Evolutionary conservation across 192 early-diverging fungal species (phyloP).

Genomic region (Pecoramyces ruminantium): DNA sequence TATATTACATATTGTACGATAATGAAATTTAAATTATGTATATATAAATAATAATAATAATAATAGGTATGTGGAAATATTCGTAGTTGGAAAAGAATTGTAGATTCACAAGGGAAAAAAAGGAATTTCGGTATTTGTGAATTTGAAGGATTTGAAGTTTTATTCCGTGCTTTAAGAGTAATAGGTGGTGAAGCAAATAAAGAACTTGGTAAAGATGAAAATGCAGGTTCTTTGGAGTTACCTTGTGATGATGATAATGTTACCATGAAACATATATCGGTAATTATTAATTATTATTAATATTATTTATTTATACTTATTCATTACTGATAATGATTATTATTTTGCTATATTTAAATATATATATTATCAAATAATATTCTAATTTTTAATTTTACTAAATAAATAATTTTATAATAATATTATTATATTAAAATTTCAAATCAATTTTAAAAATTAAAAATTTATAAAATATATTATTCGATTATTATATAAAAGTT

Average conservation of each 20-base stretch:
- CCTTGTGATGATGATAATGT: background rate
- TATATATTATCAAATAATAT: too few relatives aligned
- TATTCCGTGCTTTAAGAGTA: conserved; percentile 42
- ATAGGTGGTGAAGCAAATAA: conserved; percentile 34
- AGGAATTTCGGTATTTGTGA: conserved; percentile 61
- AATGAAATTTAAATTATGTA: background rate
- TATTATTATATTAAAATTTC: too few relatives aligned
- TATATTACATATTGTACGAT: too few relatives aligned
- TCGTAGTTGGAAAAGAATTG: conserved; percentile 48
- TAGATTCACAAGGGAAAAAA: conserved; percentile 36
- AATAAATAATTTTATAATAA: too few relatives aligned
- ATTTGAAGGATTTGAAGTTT: conserved; percentile 42
- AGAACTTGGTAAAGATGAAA: background rate
- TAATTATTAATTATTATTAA: background rate
- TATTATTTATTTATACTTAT: too few relatives aligned
- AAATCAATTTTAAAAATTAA: too few relatives aligned
- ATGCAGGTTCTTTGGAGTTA: background rate
- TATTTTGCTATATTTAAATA: too few relatives aligned
- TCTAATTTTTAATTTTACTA: too few relatives aligned
- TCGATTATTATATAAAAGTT: background rate
- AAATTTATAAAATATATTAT: too few relatives aligned
- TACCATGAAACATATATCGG: background rate
- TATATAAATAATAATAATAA: background rate
- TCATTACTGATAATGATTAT: too few relatives aligned
- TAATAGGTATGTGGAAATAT: conserved; percentile 48